Conservation (phyloP, 495 filamentous ascomycete species). For the Neurospora intermedia region DNA sequence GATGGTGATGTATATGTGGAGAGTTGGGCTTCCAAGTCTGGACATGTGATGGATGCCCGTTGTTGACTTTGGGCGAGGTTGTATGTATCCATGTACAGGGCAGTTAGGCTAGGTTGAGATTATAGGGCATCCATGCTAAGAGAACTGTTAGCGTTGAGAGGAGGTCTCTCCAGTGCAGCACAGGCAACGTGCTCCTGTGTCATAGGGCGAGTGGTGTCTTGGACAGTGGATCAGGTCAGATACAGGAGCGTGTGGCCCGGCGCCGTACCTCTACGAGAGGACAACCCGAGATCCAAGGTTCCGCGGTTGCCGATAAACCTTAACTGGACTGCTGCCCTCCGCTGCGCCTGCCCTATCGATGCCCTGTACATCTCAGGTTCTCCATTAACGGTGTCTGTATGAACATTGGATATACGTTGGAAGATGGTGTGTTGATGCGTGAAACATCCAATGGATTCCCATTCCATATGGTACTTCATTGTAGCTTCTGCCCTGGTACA, state of each 20-base stretch:
- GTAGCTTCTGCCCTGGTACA: too few species aligned
- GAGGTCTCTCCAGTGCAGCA: neutral
- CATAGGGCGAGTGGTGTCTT: neutral
- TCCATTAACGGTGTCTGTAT: neutral
- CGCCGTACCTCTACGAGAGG: neutral
- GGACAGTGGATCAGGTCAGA: neutral
- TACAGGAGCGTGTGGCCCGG: neutral
- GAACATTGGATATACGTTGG: neutral
- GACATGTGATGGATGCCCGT: neutral
- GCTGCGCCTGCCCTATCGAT: neutral
- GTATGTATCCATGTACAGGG: too few species aligned
- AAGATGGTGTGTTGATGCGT: too few species aligned
- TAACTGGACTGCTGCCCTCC: neutral
- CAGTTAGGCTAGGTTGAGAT: neutral
- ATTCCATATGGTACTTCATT: too few species aligned
- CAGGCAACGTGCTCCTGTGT: neutral
- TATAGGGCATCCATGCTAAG: neutral
- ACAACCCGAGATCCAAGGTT: neutral
- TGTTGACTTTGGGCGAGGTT: neutral
- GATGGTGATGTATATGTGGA: neutral
- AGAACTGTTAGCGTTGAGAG: neutral
- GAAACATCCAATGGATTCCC: too few species aligned
- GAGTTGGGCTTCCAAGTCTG: neutral
- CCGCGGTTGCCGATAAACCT: neutral
- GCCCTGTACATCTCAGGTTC: neutral